Evolutionary conservation across 148 eudicot genomes (phyloP), one percentile per base, ranked within the genome.

Genomic region (Linanthus parryae): DNA sequence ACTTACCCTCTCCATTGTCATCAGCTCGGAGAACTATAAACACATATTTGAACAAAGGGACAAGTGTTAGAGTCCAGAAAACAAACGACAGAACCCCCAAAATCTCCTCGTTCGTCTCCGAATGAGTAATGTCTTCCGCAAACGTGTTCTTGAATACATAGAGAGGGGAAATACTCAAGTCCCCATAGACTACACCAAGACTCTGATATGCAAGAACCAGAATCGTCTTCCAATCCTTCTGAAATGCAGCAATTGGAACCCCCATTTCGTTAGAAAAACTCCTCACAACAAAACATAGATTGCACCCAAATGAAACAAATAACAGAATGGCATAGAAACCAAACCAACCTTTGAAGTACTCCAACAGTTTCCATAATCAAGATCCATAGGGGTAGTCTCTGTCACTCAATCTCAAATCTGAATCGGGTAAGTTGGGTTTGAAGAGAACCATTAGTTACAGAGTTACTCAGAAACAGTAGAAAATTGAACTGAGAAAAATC

Each of bases 161-260:
- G 24, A 90, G 66, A 56, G 97, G 97, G 45, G 97, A 90, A 36
- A 76, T 90, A 62, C 92, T 81, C 50, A 90, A 78, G 69, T 85
- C 97, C 13, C 97, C 97, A 66, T 90, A 90, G 8, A 90, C 97
- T 22, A 90, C 95, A 45, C 97, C 97, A 26, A 90, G 68, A 57
- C 92, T 85, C 59, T 90, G 95, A 65, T 83, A 90, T 58, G 97
- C 97, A 49, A 90, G 66, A 12, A 85, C 40, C 73, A 89, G 52
- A 24, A 73, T 54, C 27, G 70, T 76, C 61, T 54, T 82, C 95
- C 87, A 85, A 61, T 84, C 84, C 67, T 75, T 79, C 94, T 72
- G 66, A 44, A 59, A 77, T 24, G 38, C 50, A 58, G 2, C 2
- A 5, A 48, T 42, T 62, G 44, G 21, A 44, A 34, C 44, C 14